Base-by-base conservation (phyloP, 2,329 filamentous ascomycete genomes). In the Fusarium praegraminearum region DNA sequence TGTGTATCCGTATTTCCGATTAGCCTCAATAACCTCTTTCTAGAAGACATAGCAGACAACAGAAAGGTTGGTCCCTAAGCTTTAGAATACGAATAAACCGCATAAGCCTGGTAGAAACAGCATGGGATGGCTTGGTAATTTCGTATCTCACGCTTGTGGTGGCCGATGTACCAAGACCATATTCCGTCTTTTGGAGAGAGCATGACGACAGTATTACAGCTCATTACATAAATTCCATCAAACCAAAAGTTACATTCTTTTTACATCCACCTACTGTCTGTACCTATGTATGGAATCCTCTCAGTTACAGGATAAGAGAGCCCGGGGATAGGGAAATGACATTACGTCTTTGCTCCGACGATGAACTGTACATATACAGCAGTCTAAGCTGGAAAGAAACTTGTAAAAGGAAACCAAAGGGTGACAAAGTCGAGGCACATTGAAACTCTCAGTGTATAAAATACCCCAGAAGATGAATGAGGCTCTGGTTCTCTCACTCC, bases 1-100 rank as follows among this genome's bases (percentile, higher is more conserved):
- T 24, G 16, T 43, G 33, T 49, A 61, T 65, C 61, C 62, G 62
- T 65, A 65, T 65, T 65, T 65, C 62, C 62, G 62, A 20, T 32
- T 16, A 22, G 28, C 49, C 49, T 51, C 24, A 40, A 26, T 46
- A 28, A n/a, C 18, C 49, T 52, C 18, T 9, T 52, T 51, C 33
- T 41, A 52, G 24, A 52, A 52, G 24, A 30, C 15, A 28, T 18
- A 51, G 9, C 5, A 16, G 13, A 43, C 15, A 22, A 24, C 20
- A 20, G 10, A 20, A 40, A 15, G n/a, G 11, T 20, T 40, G 36
- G 7, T 5, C 12, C 2, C 11, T 20, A 22, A 8, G 3, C 11
- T 40, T 22, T 13, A 30, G 10, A n/a, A 38, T 38, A 38, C 18
- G 36, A 38, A 20, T 38, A 38, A 38, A 12, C 11, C 20, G n/a